Base-by-base conservation (phyloP, 139 green algal species). In the Haematococcus sp. region DNA sequence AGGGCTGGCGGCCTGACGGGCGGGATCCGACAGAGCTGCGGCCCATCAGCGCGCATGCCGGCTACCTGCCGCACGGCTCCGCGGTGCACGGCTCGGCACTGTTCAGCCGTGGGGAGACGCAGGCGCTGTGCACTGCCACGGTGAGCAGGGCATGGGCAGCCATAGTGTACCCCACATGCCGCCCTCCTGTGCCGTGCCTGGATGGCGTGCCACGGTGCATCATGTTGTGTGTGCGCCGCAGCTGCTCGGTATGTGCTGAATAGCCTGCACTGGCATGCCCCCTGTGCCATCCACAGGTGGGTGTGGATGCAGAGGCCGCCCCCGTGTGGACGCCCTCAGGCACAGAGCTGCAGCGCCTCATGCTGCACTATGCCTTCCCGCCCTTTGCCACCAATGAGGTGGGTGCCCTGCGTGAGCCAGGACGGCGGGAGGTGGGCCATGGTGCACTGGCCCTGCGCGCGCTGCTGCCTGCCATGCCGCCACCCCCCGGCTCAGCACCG, bases 311-410 rank as follows among this genome's bases (percentile, higher is more conserved):
- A 52, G 49, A 65, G 17, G 32, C 60, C 30, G 52, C 31, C 25
- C 9, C 9, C 22, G 68, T 43, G 9, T 16, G 27, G 16, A 66
- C 63, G 28, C 32, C 76, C 44, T 66, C 25, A 4, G 31, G 58
- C 34, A 76, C 74, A 49, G 55, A 71, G 35, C 67, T 91, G 20
- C 71, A 89, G 63, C 71, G 17, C 23, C 25, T 54, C 65, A 60
- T 44, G 25, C 28, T 91, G 51, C 84, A 92, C 73, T 90, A 88
- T 70, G 64, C 44, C 20, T 84, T 86, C 71, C 87, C 85, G 0
- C 63, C 76, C 20, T 88, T 81, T 28, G 74, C 69, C 1, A 68
- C 74, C 0, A 70, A 66, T n/a, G 83, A 91, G 59, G 43, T 84
- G 1, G 17, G 58, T 34, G 22, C 25, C 23, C 4, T 75, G 11